Conservation (phyloP, 2,329 filamentous ascomycete genomes). For the Epichloe scottii region DNA sequence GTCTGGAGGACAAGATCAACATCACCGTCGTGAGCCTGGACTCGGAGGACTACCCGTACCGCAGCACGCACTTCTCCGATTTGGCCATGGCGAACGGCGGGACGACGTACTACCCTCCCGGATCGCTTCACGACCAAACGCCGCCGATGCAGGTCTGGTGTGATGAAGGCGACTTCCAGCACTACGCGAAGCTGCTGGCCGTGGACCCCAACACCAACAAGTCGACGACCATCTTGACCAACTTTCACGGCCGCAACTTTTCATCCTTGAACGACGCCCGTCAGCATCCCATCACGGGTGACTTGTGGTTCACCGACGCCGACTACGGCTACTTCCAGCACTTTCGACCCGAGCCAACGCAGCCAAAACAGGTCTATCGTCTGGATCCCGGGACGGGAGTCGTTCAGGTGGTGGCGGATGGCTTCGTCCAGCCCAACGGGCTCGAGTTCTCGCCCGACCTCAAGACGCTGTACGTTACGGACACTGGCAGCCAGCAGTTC, state of each 20-base stretch:
- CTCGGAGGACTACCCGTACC: conserved; percentile 9
- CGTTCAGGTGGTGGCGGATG: conserved; percentile 44
- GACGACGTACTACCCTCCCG: conserved; percentile 11
- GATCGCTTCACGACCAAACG: conserved; percentile 5
- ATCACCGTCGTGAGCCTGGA: conserved; percentile 11
- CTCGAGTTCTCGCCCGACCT: conserved; percentile 44
- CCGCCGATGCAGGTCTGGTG: conserved; percentile 11
- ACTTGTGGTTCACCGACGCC: conserved; percentile 54
- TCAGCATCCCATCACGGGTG: conserved; percentile 38
- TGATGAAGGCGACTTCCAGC: conserved; percentile 31
- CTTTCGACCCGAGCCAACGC: conserved; percentile 38
- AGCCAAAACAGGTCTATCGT: conserved; percentile 48
- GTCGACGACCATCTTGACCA: conserved; percentile 36
- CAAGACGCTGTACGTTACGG: conserved; percentile 39
- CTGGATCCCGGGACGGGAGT: conserved; percentile 37
- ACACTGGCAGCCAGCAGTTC: conserved; percentile 32
- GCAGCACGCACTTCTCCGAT: conserved; percentile 10
- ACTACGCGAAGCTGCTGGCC: conserved; percentile 27
- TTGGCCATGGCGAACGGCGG: conserved; percentile 13
- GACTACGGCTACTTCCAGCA: conserved; percentile 46
- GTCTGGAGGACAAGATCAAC: conserved; percentile 25
- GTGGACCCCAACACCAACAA: conserved; percentile 1
- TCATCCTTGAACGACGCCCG: conserved; percentile 47
- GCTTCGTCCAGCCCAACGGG: conserved; percentile 43
- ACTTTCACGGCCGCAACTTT: conserved; percentile 47